Percentiles rank a stretch among this genome's conserved stretches.
These are phyloP conservation scores for Exophiala sp. DNA, from an alignment of 2,329 filamentous ascomycete genomes.

Conservation along the genomic window DNA sequence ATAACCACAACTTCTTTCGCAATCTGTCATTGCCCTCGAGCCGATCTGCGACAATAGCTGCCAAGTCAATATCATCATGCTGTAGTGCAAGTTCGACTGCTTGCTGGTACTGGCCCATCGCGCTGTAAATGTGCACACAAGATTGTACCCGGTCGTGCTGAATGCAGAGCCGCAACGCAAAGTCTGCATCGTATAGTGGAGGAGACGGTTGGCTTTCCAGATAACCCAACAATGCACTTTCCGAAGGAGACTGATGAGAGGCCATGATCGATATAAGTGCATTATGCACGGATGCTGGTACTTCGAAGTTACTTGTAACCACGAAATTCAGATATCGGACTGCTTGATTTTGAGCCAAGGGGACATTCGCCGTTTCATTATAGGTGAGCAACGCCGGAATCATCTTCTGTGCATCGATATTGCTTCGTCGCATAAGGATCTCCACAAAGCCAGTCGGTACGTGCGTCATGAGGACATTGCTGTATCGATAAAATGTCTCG, in stretches of 20 bases:
- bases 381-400: constrained; percentile 94
- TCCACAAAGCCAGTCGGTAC: constrained; percentile 84
- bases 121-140: constrained; percentile 95
- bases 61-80: constrained; percentile 84
- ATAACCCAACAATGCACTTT: constrained; percentile 81
- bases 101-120: constrained; percentile 90
- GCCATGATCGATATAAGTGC: constrained; percentile 96
- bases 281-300: constrained; percentile 85
- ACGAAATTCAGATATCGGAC: constrained; percentile 90
- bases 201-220: constrained; percentile 85
- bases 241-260: constrained; percentile 75
- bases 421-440: constrained; percentile 85
- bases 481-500: constrained; percentile 94
- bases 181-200: constrained; percentile 89
- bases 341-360: constrained; percentile 78
- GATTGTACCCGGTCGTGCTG: constrained; percentile 89
- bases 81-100: constrained; percentile 82
- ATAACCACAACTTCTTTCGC: constrained; percentile 92
- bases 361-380: constrained; percentile 67
- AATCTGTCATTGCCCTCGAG: constrained; percentile 66
- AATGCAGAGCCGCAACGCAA: constrained; percentile 91
- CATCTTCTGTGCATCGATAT: constrained; percentile 78
- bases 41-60: constrained; percentile 81
- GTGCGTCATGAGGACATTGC: constrained; percentile 92
- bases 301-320: constrained; percentile 77